phyloP scores from a whole-genome alignment of 768 basidiomycete genomes.

The Tylopilus sp. region DNA sequence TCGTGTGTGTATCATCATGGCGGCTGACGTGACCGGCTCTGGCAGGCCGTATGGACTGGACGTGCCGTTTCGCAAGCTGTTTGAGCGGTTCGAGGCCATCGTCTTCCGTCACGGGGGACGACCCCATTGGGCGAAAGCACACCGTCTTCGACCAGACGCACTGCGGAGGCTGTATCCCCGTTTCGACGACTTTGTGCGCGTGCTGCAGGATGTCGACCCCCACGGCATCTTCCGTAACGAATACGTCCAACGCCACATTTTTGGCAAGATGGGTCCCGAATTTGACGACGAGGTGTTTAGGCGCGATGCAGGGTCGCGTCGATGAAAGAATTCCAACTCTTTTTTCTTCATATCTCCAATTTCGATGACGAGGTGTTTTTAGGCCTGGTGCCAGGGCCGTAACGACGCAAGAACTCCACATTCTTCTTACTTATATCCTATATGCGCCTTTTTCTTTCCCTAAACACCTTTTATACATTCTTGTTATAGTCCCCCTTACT shows the following conservation, averaged over 20 bases:
- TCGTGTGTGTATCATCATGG: background rate
- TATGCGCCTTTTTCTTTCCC: background rate
- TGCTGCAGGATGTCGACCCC: constrained; percentile 71
- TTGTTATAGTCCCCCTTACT: constrained; percentile 14
- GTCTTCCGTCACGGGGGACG: constrained; percentile 67
- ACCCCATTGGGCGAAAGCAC: constrained; percentile 97
- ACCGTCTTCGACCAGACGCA: constrained; percentile 59
- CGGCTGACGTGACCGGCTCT: background rate
- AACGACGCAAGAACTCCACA: background rate
- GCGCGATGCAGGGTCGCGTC: constrained; percentile 14
- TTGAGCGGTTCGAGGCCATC: constrained; percentile 72
- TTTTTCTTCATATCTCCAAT: background rate
- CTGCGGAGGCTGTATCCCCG: constrained; percentile 73
- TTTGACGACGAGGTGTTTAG: constrained; percentile 49
- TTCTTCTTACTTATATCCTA: background rate
- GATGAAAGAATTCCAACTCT: background rate
- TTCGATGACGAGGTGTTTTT: background rate
- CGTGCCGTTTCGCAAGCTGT: constrained; percentile 77
- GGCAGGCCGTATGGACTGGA: constrained; percentile 79
- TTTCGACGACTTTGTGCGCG: constrained; percentile 71
- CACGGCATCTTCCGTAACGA: constrained; percentile 79
- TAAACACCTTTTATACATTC: background rate
- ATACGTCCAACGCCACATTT: constrained; percentile 85
- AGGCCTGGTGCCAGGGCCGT: background rate
- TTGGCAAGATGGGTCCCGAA: constrained; percentile 49